Evolutionary conservation across 257 asterid species (phyloP), one percentile per base, ranked within the genome.

Genomic region (Rhazya stricta): DNA sequence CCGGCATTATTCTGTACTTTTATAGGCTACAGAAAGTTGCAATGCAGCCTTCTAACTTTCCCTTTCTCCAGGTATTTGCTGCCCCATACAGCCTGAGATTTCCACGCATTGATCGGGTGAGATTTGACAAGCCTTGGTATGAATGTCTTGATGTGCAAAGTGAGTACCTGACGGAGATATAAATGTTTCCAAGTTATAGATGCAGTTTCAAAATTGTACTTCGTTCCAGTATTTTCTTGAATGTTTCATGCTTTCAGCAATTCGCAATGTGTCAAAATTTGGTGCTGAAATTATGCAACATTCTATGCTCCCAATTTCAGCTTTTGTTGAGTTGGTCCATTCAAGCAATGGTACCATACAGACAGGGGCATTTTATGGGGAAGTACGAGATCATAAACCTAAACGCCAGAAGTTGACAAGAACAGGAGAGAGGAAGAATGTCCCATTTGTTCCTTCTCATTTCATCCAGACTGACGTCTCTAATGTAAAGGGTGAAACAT

Each of bases 111-210:
- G 97, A 94, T 83, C 89, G 90, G 45, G 96, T 87, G 77, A 89
- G 97, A 85, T 90, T 89, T 83, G 99, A 94, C 83, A 94, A 92
- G 85, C 97, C 97, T 78, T 94, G 99, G 99, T 91, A 90, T 74
- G 99, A 94, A 79, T 94, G 99, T 80, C 96, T 94, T 71, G 97
- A 94, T 79, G 92, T 94, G 80, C 96, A 91, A 73, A 84, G 97
- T 94, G 81, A 87, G 98, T 86, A 75, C 69, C 34, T 70, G 9
- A 50, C 73, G 18, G 67, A 58, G 70, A 61, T 76, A 41, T 61
- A 46, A 19, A 53, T 79, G 71, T 67, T 71, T 78, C 77, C 39
- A 77, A 66, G 48, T 74, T 74, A 79, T 61, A 67, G 71, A 6
- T 71, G 78, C 27, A 58, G 67, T 54, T 82, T 43, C 63, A 36